These are phyloP conservation scores for Cercospora beticola DNA, from an alignment of 2,329 filamentous ascomycete species.

Conservation along the genomic window DNA sequence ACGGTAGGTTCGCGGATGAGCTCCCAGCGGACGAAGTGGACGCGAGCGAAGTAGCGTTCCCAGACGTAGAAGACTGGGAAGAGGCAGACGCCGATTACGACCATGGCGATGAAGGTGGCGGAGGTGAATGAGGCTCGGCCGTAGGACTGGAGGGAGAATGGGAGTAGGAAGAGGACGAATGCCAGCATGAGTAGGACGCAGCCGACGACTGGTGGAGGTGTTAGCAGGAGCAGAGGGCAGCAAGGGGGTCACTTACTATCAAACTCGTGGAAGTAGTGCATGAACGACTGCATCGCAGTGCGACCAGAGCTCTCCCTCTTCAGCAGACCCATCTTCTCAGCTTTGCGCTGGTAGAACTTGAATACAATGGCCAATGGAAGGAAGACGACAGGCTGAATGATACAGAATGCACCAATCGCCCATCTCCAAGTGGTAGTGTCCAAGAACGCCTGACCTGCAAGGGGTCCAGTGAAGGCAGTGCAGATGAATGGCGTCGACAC, in stretches of 20 bases:
- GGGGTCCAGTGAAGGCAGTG: constrained; percentile 35
- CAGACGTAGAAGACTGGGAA: constrained; percentile 53
- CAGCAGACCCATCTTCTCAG: constrained; percentile 33
- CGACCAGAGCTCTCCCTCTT: constrained; percentile 25
- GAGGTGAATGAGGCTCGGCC: constrained; percentile 39
- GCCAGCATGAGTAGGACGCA: constrained; percentile 44
- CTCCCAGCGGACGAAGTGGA: constrained; percentile 57
- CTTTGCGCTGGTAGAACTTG: constrained; percentile 32
- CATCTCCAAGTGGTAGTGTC: constrained; percentile 33
- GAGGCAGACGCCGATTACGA: constrained; percentile 35
- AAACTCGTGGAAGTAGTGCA: constrained; percentile 35
- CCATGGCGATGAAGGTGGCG: constrained; percentile 42
- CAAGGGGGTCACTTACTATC: constrained; percentile 19
- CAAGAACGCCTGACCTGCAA: constrained; percentile 32
- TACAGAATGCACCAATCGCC: constrained; percentile 36
- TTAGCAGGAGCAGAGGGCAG: not conserved
- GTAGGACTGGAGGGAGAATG: constrained; percentile 57
- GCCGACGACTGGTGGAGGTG: constrained; percentile 23
- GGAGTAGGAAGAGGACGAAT: constrained; percentile 66
- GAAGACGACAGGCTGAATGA: constrained; percentile 34
- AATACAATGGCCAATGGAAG: constrained; percentile 33
- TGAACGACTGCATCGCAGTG: constrained; percentile 25
- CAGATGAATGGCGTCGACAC: constrained; percentile 37
- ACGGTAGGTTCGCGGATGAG: constrained; percentile 54
- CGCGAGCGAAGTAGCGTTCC: constrained; percentile 58